These are phyloP conservation scores for Euphrasia confusa DNA, from an alignment of 257 asterid species.

Conservation along the genomic window DNA sequence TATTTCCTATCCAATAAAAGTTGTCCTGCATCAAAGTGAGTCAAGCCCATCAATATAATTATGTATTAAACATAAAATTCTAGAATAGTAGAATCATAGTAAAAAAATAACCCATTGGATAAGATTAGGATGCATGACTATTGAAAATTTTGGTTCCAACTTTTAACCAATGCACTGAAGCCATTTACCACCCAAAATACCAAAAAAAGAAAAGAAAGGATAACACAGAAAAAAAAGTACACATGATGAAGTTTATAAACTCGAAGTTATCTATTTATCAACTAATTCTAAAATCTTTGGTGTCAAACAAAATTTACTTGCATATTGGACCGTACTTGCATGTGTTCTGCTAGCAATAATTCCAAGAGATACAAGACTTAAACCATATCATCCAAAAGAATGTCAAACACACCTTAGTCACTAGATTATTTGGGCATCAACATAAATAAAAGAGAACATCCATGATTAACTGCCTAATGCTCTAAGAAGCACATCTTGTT, in stretches of 20 bases:
- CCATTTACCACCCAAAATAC: constrained; percentile 42
- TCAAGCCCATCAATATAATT: not conserved
- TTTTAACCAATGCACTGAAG: not conserved
- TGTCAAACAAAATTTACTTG: not conserved
- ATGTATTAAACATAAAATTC: constrained; percentile 5
- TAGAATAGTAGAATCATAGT: constrained; percentile 20
- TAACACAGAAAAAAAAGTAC: constrained; percentile 27
- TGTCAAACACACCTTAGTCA: not conserved
- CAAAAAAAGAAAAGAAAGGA: not conserved
- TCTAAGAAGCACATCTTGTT: not conserved
- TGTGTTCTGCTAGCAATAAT: not conserved
- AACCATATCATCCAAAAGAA: not conserved
- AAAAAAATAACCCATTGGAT: not conserved
- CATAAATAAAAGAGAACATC: not conserved
- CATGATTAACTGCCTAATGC: not conserved
- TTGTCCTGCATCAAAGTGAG: not conserved
- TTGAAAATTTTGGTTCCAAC: not conserved
- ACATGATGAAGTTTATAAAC: not conserved
- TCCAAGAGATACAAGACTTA: not conserved
- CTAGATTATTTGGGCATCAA: not conserved
- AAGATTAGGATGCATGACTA: not conserved
- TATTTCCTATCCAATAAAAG: not conserved
- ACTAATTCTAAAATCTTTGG: not conserved
- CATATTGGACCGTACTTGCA: not conserved
- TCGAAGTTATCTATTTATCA: not conserved